Base-by-base conservation (phyloP, 768 basidiomycete species). In the Rhizopogon vesiculosus region DNA sequence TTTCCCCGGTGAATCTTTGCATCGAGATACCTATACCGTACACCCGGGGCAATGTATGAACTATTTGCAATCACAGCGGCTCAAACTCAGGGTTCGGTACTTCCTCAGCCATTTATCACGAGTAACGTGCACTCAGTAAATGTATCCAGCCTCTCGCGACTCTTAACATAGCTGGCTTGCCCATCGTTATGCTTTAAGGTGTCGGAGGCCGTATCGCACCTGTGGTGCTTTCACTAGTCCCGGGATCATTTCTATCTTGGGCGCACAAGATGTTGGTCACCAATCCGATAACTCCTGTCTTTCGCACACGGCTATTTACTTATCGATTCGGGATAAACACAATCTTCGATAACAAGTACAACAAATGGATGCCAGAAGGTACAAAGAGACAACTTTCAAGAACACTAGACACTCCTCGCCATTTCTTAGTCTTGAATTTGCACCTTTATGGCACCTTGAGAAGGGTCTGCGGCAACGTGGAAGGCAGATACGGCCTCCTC, bases 401-500 rank as follows among this genome's bases (percentile, higher is more conserved):
- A 22, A 38, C 8, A 1, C 35, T 8, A 13, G 35, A 38, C 35
- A 35, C 33, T 49, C 15, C 5, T 22, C 22, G 25, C 19, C 5
- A 49, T 49, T 8, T 25, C 25, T 43, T 61, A 84, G 68, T 85
- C 84, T 29, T 71, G 74, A 52, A 87, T 85, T 61, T 83, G 84
- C 56, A 87, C 82, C 62, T 86, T 87, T 64, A 87, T 87, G 40
- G 85, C 82, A 7, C 86, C 85, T 62, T 83, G 84, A 19, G 78
- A 56, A 48, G 82, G 81, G 64, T 87, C 85, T 6, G 86, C 85
- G 16, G 85, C 86, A 39, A 86, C 78, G 61, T 91, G 83, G 74
- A 95, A 95, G 2, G 93, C 93, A 49, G 83, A 72, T 7, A 85
- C 78, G 0, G 91, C 87, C 33, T 87, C 79, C 60, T 89, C 86